These are phyloP conservation scores for Talaromyces ruber DNA, from an alignment of 495 filamentous ascomycete genomes.

Conservation along the genomic window DNA sequence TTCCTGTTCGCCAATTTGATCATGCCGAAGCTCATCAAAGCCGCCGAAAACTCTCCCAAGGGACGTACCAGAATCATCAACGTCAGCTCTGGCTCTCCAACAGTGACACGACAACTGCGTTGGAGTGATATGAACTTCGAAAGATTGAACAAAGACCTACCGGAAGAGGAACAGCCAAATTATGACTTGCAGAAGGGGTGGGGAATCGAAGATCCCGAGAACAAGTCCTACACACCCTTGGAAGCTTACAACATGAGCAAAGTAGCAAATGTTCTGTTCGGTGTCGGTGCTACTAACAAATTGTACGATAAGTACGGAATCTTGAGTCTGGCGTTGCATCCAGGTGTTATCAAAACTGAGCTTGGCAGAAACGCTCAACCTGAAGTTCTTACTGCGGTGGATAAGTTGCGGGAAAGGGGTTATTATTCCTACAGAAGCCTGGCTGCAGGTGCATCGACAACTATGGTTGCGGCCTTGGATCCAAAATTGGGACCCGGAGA, in stretches of 20 bases:
- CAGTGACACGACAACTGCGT: constrained; percentile 16
- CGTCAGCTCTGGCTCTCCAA: constrained; percentile 26
- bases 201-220: constrained; percentile 16
- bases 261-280: constrained; percentile 22
- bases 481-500: constrained; percentile 23
- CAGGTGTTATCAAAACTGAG: constrained; percentile 29
- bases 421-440: constrained; percentile 14
- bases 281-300: constrained; percentile 13
- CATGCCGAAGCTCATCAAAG: constrained; percentile 34
- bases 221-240: constrained; percentile 13
- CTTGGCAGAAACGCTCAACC: constrained; percentile 13
- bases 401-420: constrained; percentile 10
- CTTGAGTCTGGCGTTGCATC: constrained; percentile 24
- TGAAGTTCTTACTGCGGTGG: constrained; percentile 11
- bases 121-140: constrained; percentile 37
- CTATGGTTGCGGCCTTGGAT: constrained; percentile 36
- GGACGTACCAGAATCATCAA: constrained; percentile 35
- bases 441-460: constrained; percentile 32
- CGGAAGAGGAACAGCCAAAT: constrained; percentile 25
- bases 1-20: constrained; percentile 22
- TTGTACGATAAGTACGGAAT: constrained; percentile 20
- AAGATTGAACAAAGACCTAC: constrained; percentile 28
- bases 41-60: constrained; percentile 22
- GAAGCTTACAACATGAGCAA: constrained; percentile 24
- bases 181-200: constrained; percentile 17